phyloP scores from a whole-genome alignment of 2,329 filamentous ascomycete genomes.

The Alternaria triticimaculans region DNA sequence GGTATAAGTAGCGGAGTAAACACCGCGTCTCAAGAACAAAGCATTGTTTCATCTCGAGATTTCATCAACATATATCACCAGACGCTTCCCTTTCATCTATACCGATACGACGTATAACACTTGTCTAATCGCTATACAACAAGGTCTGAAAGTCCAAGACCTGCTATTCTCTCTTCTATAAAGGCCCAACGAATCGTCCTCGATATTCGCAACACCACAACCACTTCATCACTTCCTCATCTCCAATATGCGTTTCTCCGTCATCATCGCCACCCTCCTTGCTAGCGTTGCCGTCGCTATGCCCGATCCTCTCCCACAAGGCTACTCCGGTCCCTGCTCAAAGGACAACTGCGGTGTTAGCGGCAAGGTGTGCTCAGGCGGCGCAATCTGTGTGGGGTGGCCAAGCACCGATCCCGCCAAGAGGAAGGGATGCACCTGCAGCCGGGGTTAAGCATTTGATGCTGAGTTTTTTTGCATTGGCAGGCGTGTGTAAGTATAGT shows the following conservation, averaged over 20 bases:
- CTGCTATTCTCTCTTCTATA: background rate
- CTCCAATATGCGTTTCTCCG: constrained; percentile 20
- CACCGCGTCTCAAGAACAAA: background rate
- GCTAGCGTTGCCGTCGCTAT: constrained; percentile 24
- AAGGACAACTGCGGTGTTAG: constrained; percentile 17
- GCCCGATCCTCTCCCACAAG: constrained; percentile 31
- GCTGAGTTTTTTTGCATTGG: background rate
- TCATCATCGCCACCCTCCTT: constrained; percentile 21
- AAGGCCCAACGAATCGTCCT: background rate
- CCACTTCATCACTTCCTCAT: background rate
- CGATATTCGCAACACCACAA: background rate
- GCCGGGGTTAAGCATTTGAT: constrained; percentile 5
- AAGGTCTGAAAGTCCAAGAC: background rate
- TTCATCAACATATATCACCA: background rate
- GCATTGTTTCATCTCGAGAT: background rate
- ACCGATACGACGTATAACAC: background rate
- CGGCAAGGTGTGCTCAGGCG: constrained; percentile 6
- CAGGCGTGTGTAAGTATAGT: background rate
- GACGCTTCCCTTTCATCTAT: background rate
- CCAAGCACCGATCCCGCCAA: constrained; percentile 11
- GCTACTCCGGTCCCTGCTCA: constrained; percentile 26
- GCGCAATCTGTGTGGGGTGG: constrained; percentile 19
- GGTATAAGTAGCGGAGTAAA: background rate
- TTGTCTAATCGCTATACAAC: background rate
- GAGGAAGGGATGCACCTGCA: constrained; percentile 28